phyloP scores from a whole-genome alignment of 805 yeast species.

The Candida ascalaphidarum region DNA sequence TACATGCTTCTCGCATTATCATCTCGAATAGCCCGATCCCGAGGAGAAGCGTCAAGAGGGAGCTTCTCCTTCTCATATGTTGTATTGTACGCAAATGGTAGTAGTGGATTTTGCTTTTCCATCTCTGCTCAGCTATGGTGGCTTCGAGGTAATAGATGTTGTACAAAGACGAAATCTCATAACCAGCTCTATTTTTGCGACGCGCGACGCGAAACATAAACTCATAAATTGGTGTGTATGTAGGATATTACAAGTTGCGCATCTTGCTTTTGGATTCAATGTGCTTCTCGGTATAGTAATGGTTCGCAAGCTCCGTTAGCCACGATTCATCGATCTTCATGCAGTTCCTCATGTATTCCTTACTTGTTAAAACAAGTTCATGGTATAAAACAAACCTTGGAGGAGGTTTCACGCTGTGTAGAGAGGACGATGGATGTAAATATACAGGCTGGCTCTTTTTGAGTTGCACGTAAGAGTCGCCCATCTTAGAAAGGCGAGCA shows the following conservation, averaged over 20 bases:
- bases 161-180: neutral
- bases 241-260: neutral
- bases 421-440: slow-evolving; percentile 80
- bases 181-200: no score
- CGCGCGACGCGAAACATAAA: no score
- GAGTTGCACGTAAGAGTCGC: slow-evolving; percentile 61
- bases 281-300: slow-evolving; percentile 30
- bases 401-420: slow-evolving; percentile 60
- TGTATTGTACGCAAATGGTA: slow-evolving; percentile 43
- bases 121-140: no score
- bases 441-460: slow-evolving; percentile 64
- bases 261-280: slow-evolving; percentile 7
- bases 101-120: slow-evolving; percentile 28
- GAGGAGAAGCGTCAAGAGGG: slow-evolving; percentile 31
- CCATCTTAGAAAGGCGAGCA: slow-evolving; percentile 46
- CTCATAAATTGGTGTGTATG: neutral
- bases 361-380: slow-evolving; percentile 75
- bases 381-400: slow-evolving; percentile 71
- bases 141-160: no score
- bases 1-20: slow-evolving; percentile 37
- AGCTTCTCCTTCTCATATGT: slow-evolving; percentile 17
- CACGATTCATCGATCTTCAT: slow-evolving; percentile 65
- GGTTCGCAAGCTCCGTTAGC: slow-evolving; percentile 71
- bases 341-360: slow-evolving; percentile 82
- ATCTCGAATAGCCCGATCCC: slow-evolving; percentile 30